Evolutionary conservation across 148 eudicot species (phyloP), one percentile per base, ranked within the genome.

Genomic region (Oxyria digyna): DNA sequence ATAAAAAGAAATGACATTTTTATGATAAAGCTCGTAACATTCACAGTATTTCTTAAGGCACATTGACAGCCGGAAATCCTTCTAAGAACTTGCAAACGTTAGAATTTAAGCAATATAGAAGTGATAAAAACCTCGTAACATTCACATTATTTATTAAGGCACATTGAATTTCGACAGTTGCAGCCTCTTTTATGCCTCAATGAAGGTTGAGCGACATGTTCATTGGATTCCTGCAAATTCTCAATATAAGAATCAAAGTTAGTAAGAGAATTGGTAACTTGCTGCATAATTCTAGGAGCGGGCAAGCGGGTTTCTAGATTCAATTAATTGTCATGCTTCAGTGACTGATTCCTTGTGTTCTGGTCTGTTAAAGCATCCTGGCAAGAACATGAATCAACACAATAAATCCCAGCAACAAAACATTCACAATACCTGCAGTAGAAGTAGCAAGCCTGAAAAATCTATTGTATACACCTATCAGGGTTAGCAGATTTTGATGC

Each of bases 121-220:
- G 41, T 49, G 13, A 64, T 4, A 72, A 69, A n/a, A 70, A 92
- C 98, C 96, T 92, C 96, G 79, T 85, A 92, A 82, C 98, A 92
- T 74, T 92, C 98, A 78, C 98, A 92, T 55, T 92, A 92, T 79
- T 85, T 92, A 70, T 92, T 92, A 71, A 89, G 71, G 50, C 98
- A 92, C 88, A 84, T 84, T 0, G 98, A 92, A 74, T 85, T 92
- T 81, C 85, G 87, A 79, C 98, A 92, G 70, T 89, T 92, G 83
- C 98, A 85, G 67, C 98, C 98, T 72, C 85, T 83, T 80, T 89
- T 92, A 72, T 92, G 98, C 80, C 89, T 87, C 67, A 81, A 83
- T 5, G 98, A 84, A 63, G 96, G 71, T 38, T 85, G 91, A 50
- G 89, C 85, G 26, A 77, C 69, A 38, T 46, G 50, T 57, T 71